phyloP scores from a whole-genome alignment of 768 basidiomycete genomes.

The Mycena filopes region DNA sequence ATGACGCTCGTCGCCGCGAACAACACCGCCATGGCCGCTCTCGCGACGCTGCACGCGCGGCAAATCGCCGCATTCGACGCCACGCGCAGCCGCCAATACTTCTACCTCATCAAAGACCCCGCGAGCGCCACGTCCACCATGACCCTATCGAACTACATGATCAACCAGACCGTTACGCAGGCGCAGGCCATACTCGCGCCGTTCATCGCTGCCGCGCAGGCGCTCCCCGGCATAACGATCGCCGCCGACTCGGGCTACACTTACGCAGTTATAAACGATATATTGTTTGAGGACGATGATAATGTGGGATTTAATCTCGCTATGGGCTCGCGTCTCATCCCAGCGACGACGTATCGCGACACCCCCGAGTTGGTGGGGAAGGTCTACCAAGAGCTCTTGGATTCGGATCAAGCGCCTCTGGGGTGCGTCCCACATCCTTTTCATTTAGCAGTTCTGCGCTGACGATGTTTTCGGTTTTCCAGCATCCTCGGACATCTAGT shows the following conservation, averaged over 20 bases:
- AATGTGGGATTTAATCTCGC: conserved; percentile 19
- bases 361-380: conserved; percentile 29
- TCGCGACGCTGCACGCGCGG: conserved; percentile 42
- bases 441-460: too few relatives aligned
- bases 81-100: conserved; percentile 42
- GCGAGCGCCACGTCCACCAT: not conserved
- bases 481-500: conserved; percentile 33
- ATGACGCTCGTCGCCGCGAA: conserved; percentile 30
- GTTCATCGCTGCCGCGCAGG: conserved; percentile 31
- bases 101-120: conserved; percentile 29
- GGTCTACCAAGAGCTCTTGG: conserved; percentile 35
- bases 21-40: conserved; percentile 33
- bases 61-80: conserved; percentile 49
- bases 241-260: not conserved
- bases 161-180: conserved; percentile 29
- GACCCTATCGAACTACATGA: conserved; percentile 34
- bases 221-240: conserved; percentile 31
- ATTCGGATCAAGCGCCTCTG: conserved; percentile 26
- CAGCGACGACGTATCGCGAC: conserved; percentile 22
- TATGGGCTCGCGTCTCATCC: conserved; percentile 33
- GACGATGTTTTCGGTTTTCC: not conserved
- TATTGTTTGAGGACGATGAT: conserved; percentile 29
- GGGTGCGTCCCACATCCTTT: conserved; percentile 12
- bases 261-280: conserved; percentile 28
- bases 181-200: conserved; percentile 33